Conservation (phyloP, 441 rosid genomes). For the Croton laevigatus region DNA sequence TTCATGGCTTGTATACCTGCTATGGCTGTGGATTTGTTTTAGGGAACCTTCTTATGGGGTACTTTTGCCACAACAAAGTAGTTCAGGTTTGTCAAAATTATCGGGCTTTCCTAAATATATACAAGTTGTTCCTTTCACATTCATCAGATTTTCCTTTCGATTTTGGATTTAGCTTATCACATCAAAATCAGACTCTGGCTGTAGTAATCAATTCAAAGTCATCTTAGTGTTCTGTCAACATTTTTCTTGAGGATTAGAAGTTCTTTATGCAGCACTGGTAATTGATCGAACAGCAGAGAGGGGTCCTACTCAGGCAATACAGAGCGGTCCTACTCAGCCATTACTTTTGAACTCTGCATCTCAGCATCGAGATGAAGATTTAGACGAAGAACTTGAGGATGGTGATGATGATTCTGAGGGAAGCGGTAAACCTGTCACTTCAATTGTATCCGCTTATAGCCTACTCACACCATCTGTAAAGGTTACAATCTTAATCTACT, state of each 20-base stretch:
- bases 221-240: background rate
- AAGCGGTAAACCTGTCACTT: conserved; percentile 58
- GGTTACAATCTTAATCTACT: conserved; percentile 31
- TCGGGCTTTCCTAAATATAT: background rate
- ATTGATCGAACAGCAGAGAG: conserved; percentile 46
- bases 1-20: conserved; percentile 70
- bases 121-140: background rate
- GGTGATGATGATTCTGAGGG: conserved; percentile 59
- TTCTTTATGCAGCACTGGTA: conserved; percentile 35
- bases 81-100: conserved; percentile 36
- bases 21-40: conserved; percentile 83
- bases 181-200: background rate
- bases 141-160: background rate
- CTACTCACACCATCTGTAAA: conserved; percentile 93
- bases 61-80: conserved; percentile 35
- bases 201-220: background rate
- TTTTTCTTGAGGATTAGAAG: background rate
- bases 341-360: conserved; percentile 56
- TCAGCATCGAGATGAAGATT: conserved; percentile 42
- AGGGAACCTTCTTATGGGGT: conserved; percentile 65
- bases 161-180: background rate
- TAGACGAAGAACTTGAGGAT: conserved; percentile 47
- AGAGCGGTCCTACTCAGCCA: conserved; percentile 62
- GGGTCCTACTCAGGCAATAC: conserved; percentile 66
- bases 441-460: conserved; percentile 68